Percentiles rank a stretch among this genome's conserved stretches.
Evolutionary conservation across 1,284 basidiomycete species (phyloP).

Genomic region (Spongiforma sp.): DNA sequence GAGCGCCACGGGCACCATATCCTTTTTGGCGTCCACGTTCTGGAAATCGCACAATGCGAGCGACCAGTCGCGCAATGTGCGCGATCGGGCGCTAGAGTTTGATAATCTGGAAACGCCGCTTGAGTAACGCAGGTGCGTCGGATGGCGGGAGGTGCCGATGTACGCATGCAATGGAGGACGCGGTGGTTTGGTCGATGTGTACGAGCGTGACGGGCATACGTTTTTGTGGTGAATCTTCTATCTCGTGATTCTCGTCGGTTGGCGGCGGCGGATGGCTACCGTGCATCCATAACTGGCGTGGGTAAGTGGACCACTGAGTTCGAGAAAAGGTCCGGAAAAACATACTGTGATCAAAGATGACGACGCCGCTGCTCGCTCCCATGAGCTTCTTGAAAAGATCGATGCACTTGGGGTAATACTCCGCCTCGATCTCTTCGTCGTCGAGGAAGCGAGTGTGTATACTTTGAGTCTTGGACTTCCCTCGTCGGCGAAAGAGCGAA

Average conservation of each 20-base stretch:
- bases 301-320: no score
- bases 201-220: slow-evolving; percentile 55
- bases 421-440: slow-evolving; percentile 48
- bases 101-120: slow-evolving; percentile 55
- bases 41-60: slow-evolving; percentile 56
- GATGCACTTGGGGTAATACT: slow-evolving; percentile 57
- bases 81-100: slow-evolving; percentile 62
- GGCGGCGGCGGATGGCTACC: slow-evolving; percentile 50
- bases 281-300: no score
- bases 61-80: slow-evolving; percentile 51
- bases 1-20: slow-evolving; percentile 41
- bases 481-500: no score
- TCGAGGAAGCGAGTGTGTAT: slow-evolving; percentile 40
- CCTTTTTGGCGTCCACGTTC: slow-evolving; percentile 43
- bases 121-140: slow-evolving; percentile 45
- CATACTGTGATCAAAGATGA: slow-evolving; percentile 63
- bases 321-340: slow-evolving; percentile 3
- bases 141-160: slow-evolving; percentile 54
- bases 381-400: slow-evolving; percentile 57
- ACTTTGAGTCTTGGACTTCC: no score
- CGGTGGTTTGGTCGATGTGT: slow-evolving; percentile 60
- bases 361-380: slow-evolving; percentile 51
- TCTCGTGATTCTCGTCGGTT: slow-evolving; percentile 45
- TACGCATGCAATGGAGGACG: slow-evolving; percentile 53
- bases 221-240: slow-evolving; percentile 45